Percentiles rank a stretch among this genome's conserved stretches.
Evolutionary conservation across 139 green algal genomes (phyloP).

Genomic region (Chlorella vulgaris): DNA sequence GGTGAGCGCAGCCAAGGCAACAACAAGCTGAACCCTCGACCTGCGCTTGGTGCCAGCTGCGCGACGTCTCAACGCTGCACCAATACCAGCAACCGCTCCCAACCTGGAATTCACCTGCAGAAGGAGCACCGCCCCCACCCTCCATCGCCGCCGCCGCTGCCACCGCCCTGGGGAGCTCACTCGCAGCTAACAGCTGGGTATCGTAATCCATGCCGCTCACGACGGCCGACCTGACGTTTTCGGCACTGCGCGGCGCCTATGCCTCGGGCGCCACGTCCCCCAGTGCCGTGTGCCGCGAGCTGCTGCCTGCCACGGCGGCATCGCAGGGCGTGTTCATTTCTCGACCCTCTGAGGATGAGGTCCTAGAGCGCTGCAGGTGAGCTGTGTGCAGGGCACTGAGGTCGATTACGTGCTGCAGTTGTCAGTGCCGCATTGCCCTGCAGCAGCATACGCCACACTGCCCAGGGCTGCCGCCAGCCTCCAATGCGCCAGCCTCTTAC

Average conservation of each 20-base stretch:
- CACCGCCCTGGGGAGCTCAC: neutral
- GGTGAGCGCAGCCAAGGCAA: no score
- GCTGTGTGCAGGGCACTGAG: neutral
- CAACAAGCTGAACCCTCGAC: no score
- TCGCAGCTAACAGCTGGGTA: neutral
- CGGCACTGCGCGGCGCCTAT: constrained; percentile 47
- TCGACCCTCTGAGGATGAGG: constrained; percentile 25
- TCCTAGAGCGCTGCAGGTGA: constrained; percentile 45
- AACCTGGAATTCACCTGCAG: no score
- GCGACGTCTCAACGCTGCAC: no score
- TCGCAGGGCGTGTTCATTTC: constrained; percentile 49
- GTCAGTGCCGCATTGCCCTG: neutral
- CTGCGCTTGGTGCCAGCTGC: no score
- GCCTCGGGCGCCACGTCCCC: constrained; percentile 44
- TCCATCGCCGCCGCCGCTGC: neutral
- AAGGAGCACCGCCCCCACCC: no score
- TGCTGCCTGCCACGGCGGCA: constrained; percentile 43
- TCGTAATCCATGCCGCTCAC: constrained; percentile 24
- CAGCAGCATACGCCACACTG: no score
- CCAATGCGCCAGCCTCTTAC: no score
- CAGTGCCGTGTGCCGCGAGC: constrained; percentile 32
- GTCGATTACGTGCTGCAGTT: neutral
- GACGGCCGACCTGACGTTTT: constrained; percentile 34
- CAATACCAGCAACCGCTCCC: no score
- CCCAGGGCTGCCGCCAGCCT: no score